Conservation (phyloP, 1,284 basidiomycete genomes). For the Melampsora larici-populina region DNA sequence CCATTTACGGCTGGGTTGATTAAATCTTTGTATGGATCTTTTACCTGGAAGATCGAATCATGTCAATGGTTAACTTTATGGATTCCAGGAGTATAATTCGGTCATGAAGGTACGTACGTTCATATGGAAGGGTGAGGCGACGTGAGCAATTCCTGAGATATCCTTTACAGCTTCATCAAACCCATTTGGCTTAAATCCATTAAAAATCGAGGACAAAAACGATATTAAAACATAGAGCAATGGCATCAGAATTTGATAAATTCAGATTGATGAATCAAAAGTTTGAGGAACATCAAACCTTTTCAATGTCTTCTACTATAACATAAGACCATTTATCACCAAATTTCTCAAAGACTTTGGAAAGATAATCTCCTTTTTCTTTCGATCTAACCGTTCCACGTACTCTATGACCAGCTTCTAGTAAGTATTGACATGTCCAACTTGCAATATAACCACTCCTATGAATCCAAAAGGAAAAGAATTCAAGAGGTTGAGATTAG, state of each 20-base stretch:
- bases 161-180: slow-evolving; percentile 56
- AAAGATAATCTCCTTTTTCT: slow-evolving; percentile 55
- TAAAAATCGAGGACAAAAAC: background rate
- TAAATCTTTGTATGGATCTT: slow-evolving; percentile 52
- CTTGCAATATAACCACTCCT: slow-evolving; percentile 50
- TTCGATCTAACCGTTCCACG: slow-evolving; percentile 55
- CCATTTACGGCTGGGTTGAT: slow-evolving; percentile 58
- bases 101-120: background rate
- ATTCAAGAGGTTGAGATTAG: background rate
- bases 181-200: background rate
- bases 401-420: slow-evolving; percentile 53
- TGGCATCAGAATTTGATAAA: background rate
- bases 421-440: slow-evolving; percentile 50
- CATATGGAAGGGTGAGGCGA: slow-evolving; percentile 35
- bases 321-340: slow-evolving; percentile 49
- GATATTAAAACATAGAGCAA: background rate
- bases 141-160: slow-evolving; percentile 52
- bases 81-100: too few relatives aligned
- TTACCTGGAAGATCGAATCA: background rate
- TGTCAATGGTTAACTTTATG: too few relatives aligned
- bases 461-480: background rate
- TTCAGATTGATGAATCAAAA: background rate
- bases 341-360: slow-evolving; percentile 51
- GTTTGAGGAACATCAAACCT: slow-evolving; percentile 43
- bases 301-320: slow-evolving; percentile 54